phyloP scores from a whole-genome alignment of 1,139 yeast genomes.

The Yamadazyma triangularis region DNA sequence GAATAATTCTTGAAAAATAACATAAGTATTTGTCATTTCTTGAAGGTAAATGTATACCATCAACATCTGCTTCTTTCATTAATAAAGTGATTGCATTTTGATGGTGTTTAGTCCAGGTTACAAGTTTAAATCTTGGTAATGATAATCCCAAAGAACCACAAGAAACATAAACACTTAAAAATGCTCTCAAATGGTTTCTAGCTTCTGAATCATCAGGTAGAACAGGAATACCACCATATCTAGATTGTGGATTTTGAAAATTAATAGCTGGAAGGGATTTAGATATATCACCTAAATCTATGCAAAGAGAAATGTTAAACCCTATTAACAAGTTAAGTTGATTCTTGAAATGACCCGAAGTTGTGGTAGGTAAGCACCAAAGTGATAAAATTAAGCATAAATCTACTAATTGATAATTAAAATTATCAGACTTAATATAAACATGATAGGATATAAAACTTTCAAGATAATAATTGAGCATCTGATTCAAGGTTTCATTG shows the following conservation, averaged over 20 bases:
- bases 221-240: slow-evolving; percentile 8
- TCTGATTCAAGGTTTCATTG: slow-evolving; percentile 31
- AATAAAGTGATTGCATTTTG: slow-evolving; percentile 30
- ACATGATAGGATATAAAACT: slow-evolving; percentile 41
- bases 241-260: slow-evolving; percentile 1
- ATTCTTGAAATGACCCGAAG: slow-evolving; percentile 48
- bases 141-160: slow-evolving; percentile 49
- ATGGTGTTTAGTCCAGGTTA: slow-evolving; percentile 43
- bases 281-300: slow-evolving; percentile 41
- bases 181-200: slow-evolving; percentile 37
- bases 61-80: slow-evolving; percentile 23
- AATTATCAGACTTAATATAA: slow-evolving; percentile 37
- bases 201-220: slow-evolving; percentile 26
- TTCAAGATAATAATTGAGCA: slow-evolving; percentile 43
- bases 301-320: slow-evolving; percentile 40
- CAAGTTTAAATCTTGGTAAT: slow-evolving; percentile 45
- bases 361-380: slow-evolving; percentile 49
- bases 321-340: slow-evolving; percentile 47
- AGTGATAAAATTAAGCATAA: slow-evolving; percentile 42
- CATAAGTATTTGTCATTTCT: slow-evolving; percentile 33
- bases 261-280: slow-evolving; percentile 10
- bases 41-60: slow-evolving; percentile 14
- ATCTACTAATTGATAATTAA: slow-evolving; percentile 37
- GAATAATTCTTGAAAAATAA: slow-evolving; percentile 33
- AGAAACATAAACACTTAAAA: slow-evolving; percentile 44